Percentiles rank a stretch among this genome's conserved stretches.
phyloP scores from a whole-genome alignment of 2,329 filamentous ascomycete genomes.

The Claviceps lovelessii region DNA sequence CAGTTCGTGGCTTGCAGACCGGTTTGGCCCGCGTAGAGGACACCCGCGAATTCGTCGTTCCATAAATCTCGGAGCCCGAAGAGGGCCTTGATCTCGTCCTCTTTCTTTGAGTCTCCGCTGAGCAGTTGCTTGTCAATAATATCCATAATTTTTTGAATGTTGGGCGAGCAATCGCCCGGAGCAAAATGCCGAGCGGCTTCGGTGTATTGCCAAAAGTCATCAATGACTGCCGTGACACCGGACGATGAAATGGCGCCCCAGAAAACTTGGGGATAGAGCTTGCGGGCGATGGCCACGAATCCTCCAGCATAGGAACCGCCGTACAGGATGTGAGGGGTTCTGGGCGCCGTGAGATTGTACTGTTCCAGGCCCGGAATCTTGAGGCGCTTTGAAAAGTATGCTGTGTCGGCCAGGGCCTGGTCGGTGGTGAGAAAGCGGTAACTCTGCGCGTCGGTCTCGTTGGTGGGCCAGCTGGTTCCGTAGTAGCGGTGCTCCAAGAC shows the following conservation, averaged over 20 bases:
- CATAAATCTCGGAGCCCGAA: conserved; percentile 33
- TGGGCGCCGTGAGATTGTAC: conserved; percentile 48
- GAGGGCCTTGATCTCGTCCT: conserved; percentile 27
- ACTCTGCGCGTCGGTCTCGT: conserved; percentile 51
- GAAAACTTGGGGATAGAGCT: conserved; percentile 63
- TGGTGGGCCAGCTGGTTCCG: conserved; percentile 56
- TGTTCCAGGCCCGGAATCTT: conserved; percentile 56
- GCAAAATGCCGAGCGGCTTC: conserved; percentile 35
- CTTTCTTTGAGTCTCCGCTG: conserved; percentile 26
- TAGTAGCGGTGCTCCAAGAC: conserved; percentile 84
- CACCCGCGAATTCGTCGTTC: conserved; percentile 34
- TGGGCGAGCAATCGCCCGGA: conserved; percentile 46
- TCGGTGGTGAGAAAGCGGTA: conserved; percentile 73
- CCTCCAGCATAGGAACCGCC: conserved; percentile 75
- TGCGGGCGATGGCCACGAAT: conserved; percentile 62
- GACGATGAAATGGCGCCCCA: conserved; percentile 70
- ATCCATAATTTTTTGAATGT: conserved; percentile 43
- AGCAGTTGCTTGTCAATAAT: conserved; percentile 28
- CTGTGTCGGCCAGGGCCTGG: conserved; percentile 67
- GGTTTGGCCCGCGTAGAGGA: conserved; percentile 26
- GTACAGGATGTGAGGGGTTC: conserved; percentile 62
- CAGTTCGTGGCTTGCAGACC: conserved; percentile 37
- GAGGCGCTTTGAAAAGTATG: conserved; percentile 64
- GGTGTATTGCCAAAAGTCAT: conserved; percentile 56
- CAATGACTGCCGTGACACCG: conserved; percentile 63